These are phyloP conservation scores for Graphilbum fragrans DNA, from an alignment of 2,329 filamentous ascomycete species.

Conservation along the genomic window DNA sequence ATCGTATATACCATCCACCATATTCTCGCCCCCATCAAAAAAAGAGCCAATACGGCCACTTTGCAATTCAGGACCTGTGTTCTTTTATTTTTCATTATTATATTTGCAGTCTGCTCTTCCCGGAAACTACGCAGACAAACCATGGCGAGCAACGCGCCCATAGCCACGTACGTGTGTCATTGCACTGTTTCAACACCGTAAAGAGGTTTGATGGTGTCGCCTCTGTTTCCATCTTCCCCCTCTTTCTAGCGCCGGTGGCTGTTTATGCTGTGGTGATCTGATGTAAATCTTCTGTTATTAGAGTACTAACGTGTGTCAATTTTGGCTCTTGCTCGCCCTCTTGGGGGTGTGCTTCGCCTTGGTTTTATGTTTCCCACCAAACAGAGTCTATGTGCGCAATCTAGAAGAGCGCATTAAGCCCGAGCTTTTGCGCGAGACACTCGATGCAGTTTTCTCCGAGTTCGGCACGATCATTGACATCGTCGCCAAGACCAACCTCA, in stretches of 20 bases:
- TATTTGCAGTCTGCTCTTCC: not conserved
- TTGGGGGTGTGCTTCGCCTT: not conserved
- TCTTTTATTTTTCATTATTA: too few species aligned
- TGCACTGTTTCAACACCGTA: conserved; percentile 41
- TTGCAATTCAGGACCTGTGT: too few species aligned
- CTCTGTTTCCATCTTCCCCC: not conserved
- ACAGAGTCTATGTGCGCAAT: conserved; percentile 64
- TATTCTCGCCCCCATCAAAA: too few species aligned
- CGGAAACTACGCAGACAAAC: too few species aligned
- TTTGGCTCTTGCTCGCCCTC: not conserved
- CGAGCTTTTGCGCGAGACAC: conserved; percentile 59
- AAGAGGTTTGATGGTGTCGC: conserved; percentile 5
- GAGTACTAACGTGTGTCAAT: too few species aligned
- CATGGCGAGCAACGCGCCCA: conserved; percentile 29
- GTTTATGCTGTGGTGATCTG: not conserved
- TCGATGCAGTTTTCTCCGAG: conserved; percentile 72
- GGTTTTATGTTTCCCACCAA: not conserved
- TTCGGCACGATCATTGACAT: conserved; percentile 73
- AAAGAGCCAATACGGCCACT: too few species aligned
- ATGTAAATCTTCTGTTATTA: too few species aligned
- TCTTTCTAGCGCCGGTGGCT: not conserved
- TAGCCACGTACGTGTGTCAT: conserved; percentile 61
- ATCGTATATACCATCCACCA: too few species aligned
- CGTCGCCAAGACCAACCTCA: conserved; percentile 65
- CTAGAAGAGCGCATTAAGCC: conserved; percentile 87